phyloP scores from a whole-genome alignment of 345 rosid genomes.

The Lumnitzera littorea region DNA sequence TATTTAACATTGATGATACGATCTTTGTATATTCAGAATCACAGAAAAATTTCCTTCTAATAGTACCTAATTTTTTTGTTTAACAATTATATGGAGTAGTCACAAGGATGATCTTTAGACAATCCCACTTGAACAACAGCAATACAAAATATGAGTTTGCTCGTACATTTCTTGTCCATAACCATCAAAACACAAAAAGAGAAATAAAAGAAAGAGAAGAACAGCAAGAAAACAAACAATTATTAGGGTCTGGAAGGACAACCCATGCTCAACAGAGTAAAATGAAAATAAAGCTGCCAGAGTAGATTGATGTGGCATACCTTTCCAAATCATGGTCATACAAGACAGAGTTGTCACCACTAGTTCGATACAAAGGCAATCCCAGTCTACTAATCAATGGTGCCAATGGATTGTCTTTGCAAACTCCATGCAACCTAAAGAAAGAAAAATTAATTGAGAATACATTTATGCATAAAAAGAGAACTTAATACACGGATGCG shows the following conservation, averaged over 20 bases:
- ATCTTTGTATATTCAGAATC: too few species aligned
- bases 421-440: constrained; percentile 89
- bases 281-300: neutral
- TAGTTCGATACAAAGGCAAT: constrained; percentile 80
- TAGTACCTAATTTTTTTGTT: too few species aligned
- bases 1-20: too few species aligned
- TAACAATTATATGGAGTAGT: neutral
- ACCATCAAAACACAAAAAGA: too few species aligned
- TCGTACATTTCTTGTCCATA: too few species aligned
- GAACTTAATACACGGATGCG: too few species aligned
- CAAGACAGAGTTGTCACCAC: constrained; percentile 91
- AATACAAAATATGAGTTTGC: neutral
- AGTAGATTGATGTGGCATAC: constrained; percentile 18
- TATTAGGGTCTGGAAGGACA: neutral
- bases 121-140: neutral
- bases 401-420: constrained; percentile 90
- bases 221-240: neutral
- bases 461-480: too few species aligned
- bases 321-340: constrained; percentile 97
- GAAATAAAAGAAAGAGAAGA: neutral
- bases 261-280: neutral
- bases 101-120: neutral
- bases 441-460: constrained; percentile 7
- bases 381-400: constrained; percentile 84
- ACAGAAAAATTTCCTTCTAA: too few species aligned